A percentile compares a stretch with the other conserved stretches of the same genome.
Evolutionary conservation across 2,329 filamentous ascomycete genomes (phyloP).

Genomic region (Colletotrichum liriopes): DNA sequence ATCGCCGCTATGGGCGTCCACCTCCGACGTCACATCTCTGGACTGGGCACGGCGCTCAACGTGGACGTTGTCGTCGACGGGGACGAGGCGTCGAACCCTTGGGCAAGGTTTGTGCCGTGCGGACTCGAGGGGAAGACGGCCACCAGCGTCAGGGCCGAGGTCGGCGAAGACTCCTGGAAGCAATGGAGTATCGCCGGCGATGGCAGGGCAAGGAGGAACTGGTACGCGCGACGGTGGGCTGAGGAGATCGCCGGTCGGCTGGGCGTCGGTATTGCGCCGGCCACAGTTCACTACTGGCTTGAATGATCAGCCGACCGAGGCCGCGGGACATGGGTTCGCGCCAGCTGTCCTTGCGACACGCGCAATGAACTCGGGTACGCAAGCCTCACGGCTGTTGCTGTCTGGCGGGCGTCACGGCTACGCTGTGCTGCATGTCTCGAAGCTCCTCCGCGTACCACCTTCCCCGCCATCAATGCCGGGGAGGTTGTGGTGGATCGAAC

Average conservation of each 20-base stretch:
- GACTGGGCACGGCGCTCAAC: conserved; percentile 88
- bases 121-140: conserved; percentile 85
- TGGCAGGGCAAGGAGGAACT: conserved; percentile 13
- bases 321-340: not conserved
- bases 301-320: not conserved
- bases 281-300: conserved; percentile 16
- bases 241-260: conserved; percentile 35
- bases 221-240: conserved; percentile 38
- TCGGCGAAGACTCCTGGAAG: conserved; percentile 46
- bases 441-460: no score
- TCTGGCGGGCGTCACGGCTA: not conserved
- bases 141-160: conserved; percentile 78
- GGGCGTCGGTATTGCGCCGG: conserved; percentile 24
- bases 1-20: conserved; percentile 96
- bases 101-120: conserved; percentile 87
- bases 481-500: not conserved
- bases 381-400: not conserved
- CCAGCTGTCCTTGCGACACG: not conserved
- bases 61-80: conserved; percentile 71
- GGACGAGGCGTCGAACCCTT: conserved; percentile 62
- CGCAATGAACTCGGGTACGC: not conserved
- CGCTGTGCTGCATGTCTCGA: not conserved
- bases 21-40: conserved; percentile 85
- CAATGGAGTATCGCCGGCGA: conserved; percentile 12
- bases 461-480: not conserved